A percentile compares a stretch with the other conserved stretches of the same genome.
These are phyloP conservation scores for Oryza punctata DNA, from an alignment of 176 grass and related monocot genomes.

Conservation along the genomic window DNA sequence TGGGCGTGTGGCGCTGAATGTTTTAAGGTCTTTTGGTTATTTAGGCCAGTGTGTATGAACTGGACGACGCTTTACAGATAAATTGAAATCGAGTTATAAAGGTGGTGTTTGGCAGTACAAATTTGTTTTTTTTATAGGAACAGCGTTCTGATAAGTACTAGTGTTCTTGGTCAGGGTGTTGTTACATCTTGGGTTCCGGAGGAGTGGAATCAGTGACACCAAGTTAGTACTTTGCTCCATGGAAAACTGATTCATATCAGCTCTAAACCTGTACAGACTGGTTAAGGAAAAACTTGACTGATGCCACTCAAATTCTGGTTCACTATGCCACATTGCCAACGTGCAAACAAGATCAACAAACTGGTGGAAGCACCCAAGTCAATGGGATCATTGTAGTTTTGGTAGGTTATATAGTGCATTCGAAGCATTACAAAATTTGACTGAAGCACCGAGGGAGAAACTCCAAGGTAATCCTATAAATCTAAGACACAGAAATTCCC, in stretches of 20 bases:
- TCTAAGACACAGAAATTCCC: background rate
- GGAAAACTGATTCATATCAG: background rate
- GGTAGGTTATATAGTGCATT: background rate
- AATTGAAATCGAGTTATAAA: background rate
- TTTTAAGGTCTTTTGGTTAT: background rate
- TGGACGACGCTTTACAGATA: background rate
- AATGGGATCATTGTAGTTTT: background rate
- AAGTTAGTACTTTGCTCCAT: background rate
- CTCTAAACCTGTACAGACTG: no score
- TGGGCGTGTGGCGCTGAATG: background rate
- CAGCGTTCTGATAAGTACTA: background rate
- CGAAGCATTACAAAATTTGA: slow-evolving; percentile 33
- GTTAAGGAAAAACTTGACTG: no score
- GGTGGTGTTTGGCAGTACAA: background rate
- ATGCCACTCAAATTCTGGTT: background rate
- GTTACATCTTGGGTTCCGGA: background rate
- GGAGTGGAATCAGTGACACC: no score
- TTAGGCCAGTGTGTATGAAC: background rate
- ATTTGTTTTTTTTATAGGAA: background rate
- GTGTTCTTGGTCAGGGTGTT: background rate
- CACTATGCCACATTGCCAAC: background rate
- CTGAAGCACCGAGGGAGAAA: background rate
- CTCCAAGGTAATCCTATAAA: slow-evolving; percentile 16
- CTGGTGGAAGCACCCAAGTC: background rate
- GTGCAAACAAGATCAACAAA: background rate